Evolutionary conservation across 805 yeast genomes (phyloP).

Genomic region (Saturnispora saitoi): DNA sequence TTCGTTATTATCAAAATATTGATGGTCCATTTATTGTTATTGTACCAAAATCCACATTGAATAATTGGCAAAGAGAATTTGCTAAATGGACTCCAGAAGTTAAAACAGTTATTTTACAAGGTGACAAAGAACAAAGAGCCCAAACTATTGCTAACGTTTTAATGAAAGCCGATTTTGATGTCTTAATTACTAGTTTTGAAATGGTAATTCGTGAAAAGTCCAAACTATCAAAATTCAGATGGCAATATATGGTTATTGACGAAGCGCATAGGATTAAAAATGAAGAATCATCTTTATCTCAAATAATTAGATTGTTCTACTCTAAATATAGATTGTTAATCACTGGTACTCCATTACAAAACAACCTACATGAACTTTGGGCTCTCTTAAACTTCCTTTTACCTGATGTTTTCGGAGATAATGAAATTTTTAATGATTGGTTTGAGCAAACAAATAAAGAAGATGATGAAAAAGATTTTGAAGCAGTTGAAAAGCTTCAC

Average conservation of each 20-base stretch:
- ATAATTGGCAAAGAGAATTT: conserved; percentile 75
- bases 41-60: conserved; percentile 74
- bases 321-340: conserved; percentile 62
- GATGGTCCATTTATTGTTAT: conserved; percentile 70
- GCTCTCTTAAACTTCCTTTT: conserved; percentile 66
- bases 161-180: conserved; percentile 59
- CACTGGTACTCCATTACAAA: conserved; percentile 79
- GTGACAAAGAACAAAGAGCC: conserved; percentile 61
- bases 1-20: conserved; percentile 50
- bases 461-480: conserved; percentile 28
- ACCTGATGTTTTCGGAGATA: conserved; percentile 71
- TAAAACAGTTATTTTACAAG: conserved; percentile 59
- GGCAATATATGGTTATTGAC: conserved; percentile 74
- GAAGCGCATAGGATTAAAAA: conserved; percentile 81
- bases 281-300: conserved; percentile 64
- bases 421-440: conserved; percentile 71
- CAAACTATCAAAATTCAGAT: conserved; percentile 52
- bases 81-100: conserved; percentile 76
- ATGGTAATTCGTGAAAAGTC: conserved; percentile 70
- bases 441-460: conserved; percentile 37
- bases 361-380: conserved; percentile 75
- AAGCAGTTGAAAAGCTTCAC: conserved; percentile 54
- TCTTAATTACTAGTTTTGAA: conserved; percentile 64
- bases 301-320: conserved; percentile 64
- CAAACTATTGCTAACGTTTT: conserved; percentile 43